phyloP scores from a whole-genome alignment of 225 moss, liverwort and hornwort genomes.

The Antitrichia curtipendula region DNA sequence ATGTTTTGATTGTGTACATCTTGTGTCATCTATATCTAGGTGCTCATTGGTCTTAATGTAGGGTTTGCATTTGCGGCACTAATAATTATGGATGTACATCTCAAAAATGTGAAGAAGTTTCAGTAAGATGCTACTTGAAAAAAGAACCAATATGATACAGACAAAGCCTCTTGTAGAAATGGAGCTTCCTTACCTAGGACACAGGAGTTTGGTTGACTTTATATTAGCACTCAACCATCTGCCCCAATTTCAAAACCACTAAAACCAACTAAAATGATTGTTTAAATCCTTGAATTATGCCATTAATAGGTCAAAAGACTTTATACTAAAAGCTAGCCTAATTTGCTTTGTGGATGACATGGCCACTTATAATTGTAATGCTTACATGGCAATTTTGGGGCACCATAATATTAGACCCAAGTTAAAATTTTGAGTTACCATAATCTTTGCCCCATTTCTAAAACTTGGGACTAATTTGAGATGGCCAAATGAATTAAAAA shows the following conservation, averaged over 20 bases:
- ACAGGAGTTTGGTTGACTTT: background rate
- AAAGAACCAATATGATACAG: background rate
- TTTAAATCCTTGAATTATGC: background rate
- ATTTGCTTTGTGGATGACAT: background rate
- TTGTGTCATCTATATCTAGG: background rate
- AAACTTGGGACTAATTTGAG: background rate
- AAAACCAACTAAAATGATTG: background rate
- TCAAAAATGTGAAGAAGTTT: background rate
- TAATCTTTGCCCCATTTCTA: background rate
- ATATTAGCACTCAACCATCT: background rate
- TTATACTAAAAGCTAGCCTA: background rate
- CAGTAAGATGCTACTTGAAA: background rate
- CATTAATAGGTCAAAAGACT: background rate
- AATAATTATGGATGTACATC: background rate
- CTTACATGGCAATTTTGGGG: fast-evolving
- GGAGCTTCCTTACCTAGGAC: background rate
- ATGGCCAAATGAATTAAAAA: background rate
- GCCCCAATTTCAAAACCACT: background rate
- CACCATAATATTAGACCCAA: fast-evolving
- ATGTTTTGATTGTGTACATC: background rate
- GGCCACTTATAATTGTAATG: no score
- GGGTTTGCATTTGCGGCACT: background rate
- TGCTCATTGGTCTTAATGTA: background rate
- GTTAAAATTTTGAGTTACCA: background rate
- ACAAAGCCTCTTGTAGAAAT: background rate